Base-by-base conservation (phyloP, 306 rosid species). In the Sphenostylis stenocarpa region DNA sequence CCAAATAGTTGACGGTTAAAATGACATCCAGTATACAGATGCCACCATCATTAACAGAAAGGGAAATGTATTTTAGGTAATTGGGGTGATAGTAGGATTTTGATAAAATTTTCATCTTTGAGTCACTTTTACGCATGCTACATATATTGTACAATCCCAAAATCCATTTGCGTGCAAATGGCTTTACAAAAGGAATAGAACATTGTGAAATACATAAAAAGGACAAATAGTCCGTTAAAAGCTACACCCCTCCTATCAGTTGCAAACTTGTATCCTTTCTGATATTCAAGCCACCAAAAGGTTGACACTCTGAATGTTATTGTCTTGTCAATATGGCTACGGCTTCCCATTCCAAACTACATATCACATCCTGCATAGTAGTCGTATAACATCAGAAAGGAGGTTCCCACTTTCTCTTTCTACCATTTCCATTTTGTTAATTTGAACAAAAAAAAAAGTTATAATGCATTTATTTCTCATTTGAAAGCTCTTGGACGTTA, bases 281-380 rank as follows among this genome's bases (percentile, higher is more conserved):
- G 28, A 76, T 66, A 48, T 53, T 56, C 36, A 41, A 78, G 77
- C 70, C 45, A 41, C 69, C 38, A 53, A 51, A 38, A 67, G 23
- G 67, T 79, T 20, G 36, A 8, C 28, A 39, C 57, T 31, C 17
- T 72, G 23, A 70, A 77, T 72, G 65, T 83, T 72, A 87, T 53
- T 85, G 70, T 78, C 97, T 86, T 48, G 90, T 84, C 79, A 91
- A 73, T 78, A 94, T 86, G 72, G 92, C 93, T 19, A 95, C 83
- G 31, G 98, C 87, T 85, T 95, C 98, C 98, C 98, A 92, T 78
- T 92, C 98, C 85, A 95, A 81, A 77, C 93, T 81, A 75, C 95
- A 92, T 67, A 92, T 89, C 72, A 95, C 91, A 72, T 95, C 97
- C 97, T 95, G 93, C 79, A 58, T 44, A 77, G 65, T 79, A 70